These are phyloP conservation scores for Eutreptiella sp. DNA, from an alignment of 208 protist genomes.

Conservation along the genomic window DNA sequence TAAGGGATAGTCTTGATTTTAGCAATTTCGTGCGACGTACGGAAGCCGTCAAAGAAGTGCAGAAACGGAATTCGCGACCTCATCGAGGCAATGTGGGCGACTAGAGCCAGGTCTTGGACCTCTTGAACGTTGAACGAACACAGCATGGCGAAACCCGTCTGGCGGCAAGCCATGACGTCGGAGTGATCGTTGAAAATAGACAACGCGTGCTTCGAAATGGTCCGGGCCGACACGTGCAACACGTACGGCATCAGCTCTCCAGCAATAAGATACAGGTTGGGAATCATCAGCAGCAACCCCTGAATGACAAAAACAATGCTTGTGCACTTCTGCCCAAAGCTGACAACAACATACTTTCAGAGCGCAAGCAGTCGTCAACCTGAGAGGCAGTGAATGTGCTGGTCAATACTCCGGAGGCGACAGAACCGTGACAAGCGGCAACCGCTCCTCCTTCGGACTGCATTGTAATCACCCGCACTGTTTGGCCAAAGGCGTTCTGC, in stretches of 20 bases:
- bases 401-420: conserved; percentile 35
- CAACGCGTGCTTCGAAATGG: conserved; percentile 38
- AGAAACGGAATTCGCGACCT: conserved; percentile 43
- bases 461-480: conserved; percentile 36
- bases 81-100: conserved; percentile 52
- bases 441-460: conserved; percentile 59
- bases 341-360: too few relatives aligned
- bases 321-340: too few relatives aligned
- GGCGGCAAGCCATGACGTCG: conserved; percentile 49
- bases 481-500: conserved; percentile 50
- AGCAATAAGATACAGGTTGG: conserved; percentile 67
- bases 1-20: conserved; percentile 38
- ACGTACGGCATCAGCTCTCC: conserved; percentile 55
- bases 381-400: conserved; percentile 63
- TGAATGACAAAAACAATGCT: too few relatives aligned
- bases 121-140: conserved; percentile 49
- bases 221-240: conserved; percentile 52
- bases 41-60: conserved; percentile 55
- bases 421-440: conserved; percentile 51
- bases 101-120: conserved; percentile 45
- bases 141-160: conserved; percentile 50
- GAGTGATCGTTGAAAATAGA: conserved; percentile 55
- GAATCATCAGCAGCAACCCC: conserved; percentile 66
- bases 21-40: conserved; percentile 42
- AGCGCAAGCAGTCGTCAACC: too few relatives aligned